Conservation (phyloP, 305 asterid genomes). For the Fraxinus angustifolia region DNA sequence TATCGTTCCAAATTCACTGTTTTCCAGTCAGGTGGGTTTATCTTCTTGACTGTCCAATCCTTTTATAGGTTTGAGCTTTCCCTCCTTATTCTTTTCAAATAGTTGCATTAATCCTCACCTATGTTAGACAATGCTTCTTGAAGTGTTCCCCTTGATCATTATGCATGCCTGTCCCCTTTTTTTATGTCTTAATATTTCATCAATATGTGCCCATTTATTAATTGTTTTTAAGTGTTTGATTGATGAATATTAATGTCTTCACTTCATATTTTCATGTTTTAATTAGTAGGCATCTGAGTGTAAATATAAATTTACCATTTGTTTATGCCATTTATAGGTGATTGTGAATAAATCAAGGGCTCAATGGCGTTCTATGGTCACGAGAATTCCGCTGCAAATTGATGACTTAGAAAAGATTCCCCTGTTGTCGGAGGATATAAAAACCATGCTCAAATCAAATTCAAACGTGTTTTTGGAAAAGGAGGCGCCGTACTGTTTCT, state of each 20-base stretch:
- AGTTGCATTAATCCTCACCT: not conserved
- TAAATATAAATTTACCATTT: not conserved
- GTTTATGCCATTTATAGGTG: slow-evolving; percentile 44
- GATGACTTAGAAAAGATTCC: slow-evolving; percentile 69
- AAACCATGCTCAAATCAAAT: slow-evolving; percentile 66
- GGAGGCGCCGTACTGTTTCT: slow-evolving; percentile 81
- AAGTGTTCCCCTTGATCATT: not conserved
- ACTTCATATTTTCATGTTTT: not conserved
- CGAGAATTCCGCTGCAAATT: slow-evolving; percentile 53
- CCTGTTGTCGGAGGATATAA: slow-evolving; percentile 63
- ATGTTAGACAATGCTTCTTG: not conserved
- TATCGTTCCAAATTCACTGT: slow-evolving; percentile 83
- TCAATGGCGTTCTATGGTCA: slow-evolving; percentile 53
- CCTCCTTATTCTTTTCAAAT: not conserved
- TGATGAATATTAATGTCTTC: not conserved
- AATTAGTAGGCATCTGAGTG: not conserved
- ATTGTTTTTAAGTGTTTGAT: not conserved
- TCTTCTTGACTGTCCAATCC: not conserved
- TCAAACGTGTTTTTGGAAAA: slow-evolving; percentile 67
- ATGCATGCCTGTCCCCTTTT: not conserved
- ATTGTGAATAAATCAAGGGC: slow-evolving; percentile 93
- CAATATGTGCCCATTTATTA: not conserved
- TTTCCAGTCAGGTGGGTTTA: slow-evolving; percentile 75
- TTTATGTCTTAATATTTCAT: not conserved
- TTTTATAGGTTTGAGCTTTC: not conserved